These are phyloP conservation scores for Stromatinia cepivora DNA, from an alignment of 2,329 filamentous ascomycete genomes.

Conservation along the genomic window DNA sequence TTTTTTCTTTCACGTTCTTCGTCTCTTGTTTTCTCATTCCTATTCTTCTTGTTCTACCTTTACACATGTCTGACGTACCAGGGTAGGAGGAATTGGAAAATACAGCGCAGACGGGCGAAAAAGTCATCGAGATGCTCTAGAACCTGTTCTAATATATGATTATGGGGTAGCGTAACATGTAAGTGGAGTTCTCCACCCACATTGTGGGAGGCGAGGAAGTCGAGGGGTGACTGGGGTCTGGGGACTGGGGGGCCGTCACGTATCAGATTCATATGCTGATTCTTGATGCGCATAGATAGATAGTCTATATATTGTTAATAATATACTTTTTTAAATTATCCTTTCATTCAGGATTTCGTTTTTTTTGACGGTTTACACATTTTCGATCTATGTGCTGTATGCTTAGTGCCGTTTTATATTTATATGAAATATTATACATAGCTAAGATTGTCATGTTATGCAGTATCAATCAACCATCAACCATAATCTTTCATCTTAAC, in stretches of 20 bases:
- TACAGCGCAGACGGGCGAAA: neutral
- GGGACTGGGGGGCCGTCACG: neutral
- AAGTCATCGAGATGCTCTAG: neutral
- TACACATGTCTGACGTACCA: neutral
- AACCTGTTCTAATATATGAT: constrained; percentile 5
- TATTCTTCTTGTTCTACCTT: neutral
- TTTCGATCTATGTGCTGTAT: neutral
- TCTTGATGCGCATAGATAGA: neutral
- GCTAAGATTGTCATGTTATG: neutral
- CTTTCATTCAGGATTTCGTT: neutral
- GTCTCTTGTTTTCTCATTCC: neutral
- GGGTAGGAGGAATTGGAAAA: neutral
- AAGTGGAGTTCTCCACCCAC: neutral
- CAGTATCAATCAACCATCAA: neutral
- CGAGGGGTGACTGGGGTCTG: neutral
- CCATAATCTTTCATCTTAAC: neutral
- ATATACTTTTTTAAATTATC: neutral
- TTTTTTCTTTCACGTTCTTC: neutral
- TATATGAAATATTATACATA: neutral
- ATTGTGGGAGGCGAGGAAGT: neutral
- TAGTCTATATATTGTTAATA: constrained; percentile 12
- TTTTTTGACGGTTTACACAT: neutral
- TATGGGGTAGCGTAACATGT: neutral
- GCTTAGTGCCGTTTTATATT: too few relatives aligned
- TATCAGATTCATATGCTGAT: neutral